Base-by-base conservation (phyloP, 129 eudicot species). In the Ambrosia artemisiifolia region DNA sequence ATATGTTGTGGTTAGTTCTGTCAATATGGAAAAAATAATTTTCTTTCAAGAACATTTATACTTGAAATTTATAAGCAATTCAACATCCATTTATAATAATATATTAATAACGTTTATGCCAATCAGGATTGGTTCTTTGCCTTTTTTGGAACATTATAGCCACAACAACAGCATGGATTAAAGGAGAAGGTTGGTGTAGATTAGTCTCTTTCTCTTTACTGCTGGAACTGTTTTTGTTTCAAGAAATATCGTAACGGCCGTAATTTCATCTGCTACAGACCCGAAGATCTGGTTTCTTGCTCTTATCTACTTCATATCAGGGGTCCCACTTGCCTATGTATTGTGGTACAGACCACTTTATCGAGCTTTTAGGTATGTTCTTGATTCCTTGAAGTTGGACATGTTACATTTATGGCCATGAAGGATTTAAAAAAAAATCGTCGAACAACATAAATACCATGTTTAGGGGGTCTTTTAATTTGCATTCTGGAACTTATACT, bases 101-200 rank as follows among this genome's bases (percentile, higher is more conserved):
- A 47, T 70, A 28, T 28, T 5, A 28, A 24, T 11, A 18, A 34
- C 71, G 51, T 63, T 80, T 53, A 11, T 78, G 62, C 6, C 49
- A 34, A 74, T 76, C 96, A 93, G 98, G 98, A 35, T 76, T 93
- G 33, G 62, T 81, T 12, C 79, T 82, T 56, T 80, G 92, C 64
- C 98, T 93, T 75, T 60, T 83, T 34, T 93, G 98, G 98, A 93
- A 93, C 71, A 63, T 89, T 34, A 54, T 93, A 61, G 98, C 98
- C 24, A 87, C 88, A 55, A 93, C 96, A 47, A 83, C 98, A 67
- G 95, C 96, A 42, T 89, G 98, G 98, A 84, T 93, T 71, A 87
- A 77, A 80, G 78, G 83, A 64, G 92, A 84, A 83, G 96, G 98
- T 93, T 11, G 0, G 88, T 78, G 51, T 57, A 11, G 7, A 49